phyloP scores from a whole-genome alignment of 2,329 filamentous ascomycete species.

The Aspergillus alliaceus region DNA sequence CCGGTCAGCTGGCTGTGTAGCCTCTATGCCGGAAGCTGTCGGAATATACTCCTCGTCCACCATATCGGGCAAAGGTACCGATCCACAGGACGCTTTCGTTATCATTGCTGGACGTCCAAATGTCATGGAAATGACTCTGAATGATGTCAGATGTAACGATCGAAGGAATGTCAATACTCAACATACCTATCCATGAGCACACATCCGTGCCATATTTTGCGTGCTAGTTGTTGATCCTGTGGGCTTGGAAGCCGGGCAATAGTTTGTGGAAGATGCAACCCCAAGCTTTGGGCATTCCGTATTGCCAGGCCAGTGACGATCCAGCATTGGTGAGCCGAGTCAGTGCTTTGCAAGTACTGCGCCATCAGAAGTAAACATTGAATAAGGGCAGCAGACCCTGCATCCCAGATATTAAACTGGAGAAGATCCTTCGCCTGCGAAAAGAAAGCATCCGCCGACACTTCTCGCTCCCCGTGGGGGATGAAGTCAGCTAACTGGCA shows the following conservation, averaged over 20 bases:
- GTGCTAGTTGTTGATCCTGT: constrained; percentile 30
- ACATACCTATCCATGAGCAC: constrained; percentile 38
- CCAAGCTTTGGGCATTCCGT: constrained; percentile 49
- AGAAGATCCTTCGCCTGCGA: constrained; percentile 45
- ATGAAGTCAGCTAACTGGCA: constrained; percentile 47
- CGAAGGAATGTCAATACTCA: neutral
- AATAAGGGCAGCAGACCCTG: constrained; percentile 45
- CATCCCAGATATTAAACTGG: constrained; percentile 45
- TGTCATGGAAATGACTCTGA: constrained; percentile 38
- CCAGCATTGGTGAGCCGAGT: constrained; percentile 51
- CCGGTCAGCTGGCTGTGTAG: constrained; percentile 19
- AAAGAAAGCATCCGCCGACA: constrained; percentile 45
- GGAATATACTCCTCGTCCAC: constrained; percentile 35
- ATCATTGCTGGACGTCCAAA: constrained; percentile 40
- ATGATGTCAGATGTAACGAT: neutral
- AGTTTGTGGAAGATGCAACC: constrained; percentile 46
- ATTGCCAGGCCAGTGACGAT: constrained; percentile 50
- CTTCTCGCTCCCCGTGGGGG: constrained; percentile 41
- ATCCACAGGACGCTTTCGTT: constrained; percentile 25
- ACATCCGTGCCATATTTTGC: constrained; percentile 39
- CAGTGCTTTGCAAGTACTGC: constrained; percentile 52
- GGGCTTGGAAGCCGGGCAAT: constrained; percentile 24
- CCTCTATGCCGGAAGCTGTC: constrained; percentile 12
- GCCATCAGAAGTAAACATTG: constrained; percentile 51
- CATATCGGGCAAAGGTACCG: constrained; percentile 28